Evolutionary conservation across 208 protist species (phyloP), one percentile per base, ranked within the genome.

Genomic region (Leptomonas seymouri): DNA sequence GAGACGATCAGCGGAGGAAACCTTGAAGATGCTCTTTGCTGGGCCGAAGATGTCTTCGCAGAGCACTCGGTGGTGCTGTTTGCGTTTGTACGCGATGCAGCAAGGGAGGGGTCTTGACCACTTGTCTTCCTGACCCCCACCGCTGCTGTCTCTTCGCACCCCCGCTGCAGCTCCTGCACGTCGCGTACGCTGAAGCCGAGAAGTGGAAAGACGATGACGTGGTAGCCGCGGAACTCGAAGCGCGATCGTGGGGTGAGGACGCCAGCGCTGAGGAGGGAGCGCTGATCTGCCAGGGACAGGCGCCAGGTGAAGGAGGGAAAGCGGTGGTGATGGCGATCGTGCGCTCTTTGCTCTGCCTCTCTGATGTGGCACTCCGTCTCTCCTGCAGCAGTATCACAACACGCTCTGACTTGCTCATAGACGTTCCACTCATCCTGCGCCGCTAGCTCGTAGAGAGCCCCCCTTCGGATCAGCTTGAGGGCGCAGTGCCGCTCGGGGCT

Each of bases 101-200:
- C n/a, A n/a, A n/a, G n/a, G n/a, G n/a, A n/a, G n/a, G n/a, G n/a
- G 39, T 44, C 11, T 14, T 44, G 39, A 14, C 14, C 39, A 14
- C 18, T 51, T 6, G 11, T 20, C 18, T 20, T 51, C 46, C 21
- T 20, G 18, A 44, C n/a, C n/a, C 27, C 27, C 28, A 18, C 44
- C 8, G 55, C 25, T 39, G 51, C 41, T 27, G 49, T 39, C 51
- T 76, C 64, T 28, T 46, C 55, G 46, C n/a, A 39, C 63, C 66
- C 71, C 11, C 71, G 36, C 39, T 51, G 63, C 48, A 86, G 62
- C 28, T 86, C 82, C 27, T 91, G 59, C 8, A 91, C 71, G 45
- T 81, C 82, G 15, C 83, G 82, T 12, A 94, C 56, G 76, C 87
- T 85, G 31, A 92, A 80, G 48, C 85, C 79, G 48, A 86, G 74